These are phyloP conservation scores for Halophytophthora polymorphica DNA, from an alignment of 352 stramenopile species.

Conservation along the genomic window DNA sequence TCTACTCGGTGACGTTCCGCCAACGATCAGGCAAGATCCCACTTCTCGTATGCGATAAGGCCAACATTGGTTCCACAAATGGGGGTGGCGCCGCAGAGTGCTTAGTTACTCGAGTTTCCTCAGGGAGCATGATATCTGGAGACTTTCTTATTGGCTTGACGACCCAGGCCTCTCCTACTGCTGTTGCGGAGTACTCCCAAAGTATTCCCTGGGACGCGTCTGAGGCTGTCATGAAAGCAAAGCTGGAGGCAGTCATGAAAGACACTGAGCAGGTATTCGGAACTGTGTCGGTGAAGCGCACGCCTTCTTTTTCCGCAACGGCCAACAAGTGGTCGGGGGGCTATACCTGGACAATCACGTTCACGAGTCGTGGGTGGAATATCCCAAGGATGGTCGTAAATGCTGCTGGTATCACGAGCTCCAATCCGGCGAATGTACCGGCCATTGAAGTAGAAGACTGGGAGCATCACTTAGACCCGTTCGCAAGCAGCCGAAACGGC, in stretches of 20 bases:
- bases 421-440: constrained; percentile 16
- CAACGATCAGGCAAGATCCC: constrained; percentile 53
- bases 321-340: constrained; percentile 90
- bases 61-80: constrained; percentile 27
- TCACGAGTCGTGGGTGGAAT: constrained; percentile 77
- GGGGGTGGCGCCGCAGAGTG: constrained; percentile 14
- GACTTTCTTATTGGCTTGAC: constrained; percentile 41
- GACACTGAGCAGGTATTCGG: constrained; percentile 76
- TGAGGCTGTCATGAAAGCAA: constrained; percentile 44
- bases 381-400: constrained; percentile 73
- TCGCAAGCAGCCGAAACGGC: constrained; percentile 73
- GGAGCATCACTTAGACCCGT: constrained; percentile 27
- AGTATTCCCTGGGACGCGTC: constrained; percentile 64
- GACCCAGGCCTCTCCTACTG: constrained; percentile 17
- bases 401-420: constrained; percentile 15
- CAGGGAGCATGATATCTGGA: constrained; percentile 56
- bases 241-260: constrained; percentile 30
- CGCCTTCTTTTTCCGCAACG: constrained; percentile 62
- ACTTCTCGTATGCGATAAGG: constrained; percentile 37
- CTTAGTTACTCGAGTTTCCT: constrained; percentile 26
- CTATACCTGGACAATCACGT: constrained; percentile 94
- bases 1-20: constrained; percentile 63
- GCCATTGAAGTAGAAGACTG: constrained; percentile 47
- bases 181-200: constrained; percentile 3
- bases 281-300: constrained; percentile 71